phyloP scores from a whole-genome alignment of 2,329 filamentous ascomycete species.

The Dendrostoma leiphaemia region DNA sequence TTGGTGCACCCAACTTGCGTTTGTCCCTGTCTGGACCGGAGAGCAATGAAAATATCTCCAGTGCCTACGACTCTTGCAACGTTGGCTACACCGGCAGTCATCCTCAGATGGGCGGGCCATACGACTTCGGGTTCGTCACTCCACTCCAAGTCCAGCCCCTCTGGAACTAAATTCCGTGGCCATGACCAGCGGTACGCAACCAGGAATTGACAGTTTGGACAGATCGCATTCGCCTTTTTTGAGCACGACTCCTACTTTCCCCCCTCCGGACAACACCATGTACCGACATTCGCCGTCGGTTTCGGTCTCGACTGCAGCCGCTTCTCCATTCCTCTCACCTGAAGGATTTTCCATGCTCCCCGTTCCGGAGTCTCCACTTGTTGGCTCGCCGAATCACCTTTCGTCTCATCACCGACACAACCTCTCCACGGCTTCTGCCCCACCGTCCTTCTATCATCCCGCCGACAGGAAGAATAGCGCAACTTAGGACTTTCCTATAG shows the following conservation, averaged over 20 bases:
- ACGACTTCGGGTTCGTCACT: slow-evolving; percentile 61
- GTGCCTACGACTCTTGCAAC: slow-evolving; percentile 7
- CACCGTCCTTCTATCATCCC: slow-evolving; percentile 32
- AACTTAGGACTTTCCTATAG: slow-evolving; percentile 23
- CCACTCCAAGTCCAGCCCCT: slow-evolving; percentile 60
- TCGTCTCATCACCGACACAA: slow-evolving; percentile 36
- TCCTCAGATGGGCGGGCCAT: slow-evolving; percentile 44
- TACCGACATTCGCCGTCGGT: slow-evolving; percentile 35
- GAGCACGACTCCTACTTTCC: slow-evolving; percentile 43
- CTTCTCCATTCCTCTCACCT: slow-evolving; percentile 44
- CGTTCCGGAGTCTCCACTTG: slow-evolving; percentile 41
- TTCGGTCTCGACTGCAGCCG: slow-evolving; percentile 34
- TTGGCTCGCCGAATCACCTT: slow-evolving; percentile 30
- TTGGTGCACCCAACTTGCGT: slow-evolving; percentile 43
- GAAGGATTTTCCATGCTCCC: slow-evolving; percentile 43
- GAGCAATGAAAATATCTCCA: slow-evolving; percentile 22
- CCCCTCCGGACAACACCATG: slow-evolving; percentile 41
- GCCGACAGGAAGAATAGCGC: slow-evolving; percentile 31
- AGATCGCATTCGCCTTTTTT: slow-evolving; percentile 41
- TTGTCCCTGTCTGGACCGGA: slow-evolving; percentile 38
- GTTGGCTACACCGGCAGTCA: slow-evolving; percentile 41
- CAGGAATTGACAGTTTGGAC: slow-evolving; percentile 52
- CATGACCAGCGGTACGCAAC: slow-evolving; percentile 35
- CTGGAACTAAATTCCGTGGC: slow-evolving; percentile 53
- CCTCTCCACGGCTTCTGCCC: slow-evolving; percentile 32